Evolutionary conservation across 345 rosid species (phyloP), one percentile per base, ranked within the genome.

Genomic region (Alliaria petiolata): DNA sequence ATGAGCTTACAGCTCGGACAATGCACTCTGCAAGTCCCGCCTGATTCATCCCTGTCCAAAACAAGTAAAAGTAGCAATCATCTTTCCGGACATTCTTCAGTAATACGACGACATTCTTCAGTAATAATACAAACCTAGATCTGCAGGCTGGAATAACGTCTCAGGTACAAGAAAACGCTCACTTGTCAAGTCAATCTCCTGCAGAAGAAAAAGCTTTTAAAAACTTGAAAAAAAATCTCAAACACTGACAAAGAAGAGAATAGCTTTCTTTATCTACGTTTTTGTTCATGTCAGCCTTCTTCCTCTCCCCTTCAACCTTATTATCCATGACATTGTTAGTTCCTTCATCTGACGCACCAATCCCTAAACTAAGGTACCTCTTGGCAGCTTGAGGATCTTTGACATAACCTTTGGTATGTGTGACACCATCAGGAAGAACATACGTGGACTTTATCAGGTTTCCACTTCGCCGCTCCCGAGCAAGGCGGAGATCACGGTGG

Each of bases 11-110:
- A 49, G 98, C 87, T 79, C 98, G 88, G 36, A 93, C 97, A 67
- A 93, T 87, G 80, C 97, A 87, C 81, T 93, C 97, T 36, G 93
- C 96, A 39, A 93, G 86, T 76, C 98, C 98, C 38, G 97, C 98
- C 85, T 93, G 89, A 67, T 89, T 86, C 93, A 91, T 86, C 77
- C 98, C 98, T 91, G 85, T 15, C 42, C 52, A 35, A 35, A n/a
- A n/a, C n/a, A n/a, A n/a, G n/a, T n/a, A n/a, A n/a, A 35, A 70
- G 36, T 28, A 26, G 57, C 20, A 30, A 65, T 51, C 72, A 71
- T 50, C 36, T 8, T n/a, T 50, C 38, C n/a, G n/a, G n/a, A n/a
- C n/a, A n/a, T n/a, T n/a, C n/a, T n/a, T n/a, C n/a, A n/a, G n/a
- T n/a, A n/a, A n/a, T n/a, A n/a, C n/a, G n/a, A n/a, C n/a, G n/a